Percentiles rank a stretch among this genome's conserved stretches.
Conservation (phyloP, 169 alveolate species). For the Toxoplasma gondii region DNA sequence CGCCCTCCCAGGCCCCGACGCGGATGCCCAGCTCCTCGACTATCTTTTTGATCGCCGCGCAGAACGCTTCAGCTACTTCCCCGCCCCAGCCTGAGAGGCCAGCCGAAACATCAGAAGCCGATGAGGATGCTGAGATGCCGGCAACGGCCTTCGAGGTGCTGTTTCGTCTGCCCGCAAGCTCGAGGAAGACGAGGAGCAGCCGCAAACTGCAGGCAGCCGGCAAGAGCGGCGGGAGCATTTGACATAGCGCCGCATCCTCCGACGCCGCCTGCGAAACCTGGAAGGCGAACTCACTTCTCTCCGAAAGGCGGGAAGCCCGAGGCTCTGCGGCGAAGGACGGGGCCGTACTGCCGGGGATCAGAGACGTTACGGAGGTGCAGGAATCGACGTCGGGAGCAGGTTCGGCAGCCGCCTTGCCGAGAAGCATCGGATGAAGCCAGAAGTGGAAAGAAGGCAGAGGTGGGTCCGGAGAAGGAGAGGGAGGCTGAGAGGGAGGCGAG, state of each 20-base stretch:
- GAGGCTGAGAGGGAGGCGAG: background rate
- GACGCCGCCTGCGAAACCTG: background rate
- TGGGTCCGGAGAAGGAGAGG: background rate
- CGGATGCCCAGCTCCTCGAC: conserved; percentile 7
- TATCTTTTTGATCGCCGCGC: background rate
- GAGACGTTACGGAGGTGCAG: background rate
- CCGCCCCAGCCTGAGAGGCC: background rate
- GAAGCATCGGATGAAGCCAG: conserved; percentile 12
- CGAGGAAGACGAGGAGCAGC: conserved; percentile 24
- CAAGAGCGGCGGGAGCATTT: background rate
- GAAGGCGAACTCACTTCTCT: background rate
- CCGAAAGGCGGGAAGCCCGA: background rate
- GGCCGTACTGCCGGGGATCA: background rate
- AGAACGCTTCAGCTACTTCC: background rate
- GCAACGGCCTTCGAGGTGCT: background rate
- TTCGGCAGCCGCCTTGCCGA: too few relatives aligned
- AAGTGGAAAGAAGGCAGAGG: background rate
- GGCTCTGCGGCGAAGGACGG: background rate
- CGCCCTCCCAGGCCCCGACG: conserved; percentile 29
- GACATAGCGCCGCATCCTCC: background rate
- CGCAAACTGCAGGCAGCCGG: conserved; percentile 30
- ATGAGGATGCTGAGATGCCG: too few relatives aligned
- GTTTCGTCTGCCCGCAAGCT: background rate
- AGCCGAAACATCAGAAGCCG: background rate
- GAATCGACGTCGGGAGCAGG: background rate